Base-by-base conservation (phyloP, 805 yeast species). In the Nakazawaea wickerhamii region DNA sequence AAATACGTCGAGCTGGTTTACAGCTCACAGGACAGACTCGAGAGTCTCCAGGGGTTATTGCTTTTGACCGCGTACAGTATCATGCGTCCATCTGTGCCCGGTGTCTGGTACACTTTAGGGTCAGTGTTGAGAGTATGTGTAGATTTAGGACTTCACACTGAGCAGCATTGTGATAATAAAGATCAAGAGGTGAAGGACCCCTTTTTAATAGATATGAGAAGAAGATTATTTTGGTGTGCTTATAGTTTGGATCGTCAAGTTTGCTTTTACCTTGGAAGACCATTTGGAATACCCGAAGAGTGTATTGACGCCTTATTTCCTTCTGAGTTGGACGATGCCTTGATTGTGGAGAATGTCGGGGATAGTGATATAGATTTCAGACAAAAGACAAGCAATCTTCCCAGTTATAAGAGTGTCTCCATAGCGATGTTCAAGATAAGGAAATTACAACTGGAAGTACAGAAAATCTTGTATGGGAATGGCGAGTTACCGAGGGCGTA, bases 81-180 rank as follows among this genome's bases (percentile, higher is more conserved):
- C 26, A 87, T 89, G 95, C 71, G 95, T 44, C 96, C 96, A 0
- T 81, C 91, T 1, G 76, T 77, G 11, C 95, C 96, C 0, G 93
- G 95, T 3, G 87, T 86, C n/a, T 89, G 97, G 97, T 86, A 86
- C 57, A 77, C 84, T 4, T 64, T 86, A 49, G 96, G 96, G 0
- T 76, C 86, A 1, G 89, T 91, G 0, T 60, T 87, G 38, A 70
- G 96, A 47, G 60, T 86, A 38, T 80, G 91, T 51, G 86, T 88
- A 22, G 96, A 89, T 59, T 60, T 89, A 46, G 96, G 95, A 1
- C 65, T 89, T 6, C 96, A 89, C 59, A 77, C 79, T 28, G 96
- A 88, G 53, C 45, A 54, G n/a, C 40, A 51, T 14, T 36, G 41
- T 23, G n/a, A 58, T 32, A 46, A 56, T 48, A 40, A 52, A 47